Conservation (phyloP, 2,329 filamentous ascomycete species). For the Cercospora beticola region DNA sequence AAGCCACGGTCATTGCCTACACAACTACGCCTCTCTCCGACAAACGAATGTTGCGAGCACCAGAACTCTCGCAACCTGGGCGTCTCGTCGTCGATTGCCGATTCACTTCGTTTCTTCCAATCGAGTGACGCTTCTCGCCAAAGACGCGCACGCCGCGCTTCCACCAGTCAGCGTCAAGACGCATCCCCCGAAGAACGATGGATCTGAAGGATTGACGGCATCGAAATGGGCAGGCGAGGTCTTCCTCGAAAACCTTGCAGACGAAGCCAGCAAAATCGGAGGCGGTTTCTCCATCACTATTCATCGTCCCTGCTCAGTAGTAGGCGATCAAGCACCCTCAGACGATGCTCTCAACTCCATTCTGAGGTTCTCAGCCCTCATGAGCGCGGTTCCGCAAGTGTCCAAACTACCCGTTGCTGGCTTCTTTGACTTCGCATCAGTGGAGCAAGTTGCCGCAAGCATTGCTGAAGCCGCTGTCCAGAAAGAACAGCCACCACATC, state of each 20-base stretch:
- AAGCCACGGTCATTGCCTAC: constrained; percentile 30
- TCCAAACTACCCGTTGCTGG: constrained; percentile 12
- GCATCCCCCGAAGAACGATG: constrained; percentile 9
- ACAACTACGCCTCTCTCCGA: constrained; percentile 33
- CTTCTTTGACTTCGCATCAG: constrained; percentile 20
- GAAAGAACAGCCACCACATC: background rate
- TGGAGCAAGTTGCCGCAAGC: constrained; percentile 14
- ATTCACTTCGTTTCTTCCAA: constrained; percentile 28
- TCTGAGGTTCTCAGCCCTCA: constrained; percentile 16
- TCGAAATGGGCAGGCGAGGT: constrained; percentile 24
- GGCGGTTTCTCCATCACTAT: constrained; percentile 14
- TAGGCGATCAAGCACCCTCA: constrained; percentile 19
- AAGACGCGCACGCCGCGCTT: constrained; percentile 12
- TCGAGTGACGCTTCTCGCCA: constrained; percentile 20
- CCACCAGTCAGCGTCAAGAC: constrained; percentile 16
- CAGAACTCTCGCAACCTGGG: constrained; percentile 11
- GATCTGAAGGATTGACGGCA: constrained; percentile 23
- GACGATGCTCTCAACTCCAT: constrained; percentile 23
- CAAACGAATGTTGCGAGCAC: constrained; percentile 30
- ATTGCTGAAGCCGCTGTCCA: constrained; percentile 5
- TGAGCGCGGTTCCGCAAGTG: constrained; percentile 18
- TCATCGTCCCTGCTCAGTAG: constrained; percentile 23
- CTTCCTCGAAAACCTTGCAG: constrained; percentile 14
- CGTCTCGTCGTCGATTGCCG: constrained; percentile 20
- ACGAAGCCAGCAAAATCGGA: background rate